Conservation (phyloP, 768 basidiomycete species). For the Neoboletus subvelutipes region DNA sequence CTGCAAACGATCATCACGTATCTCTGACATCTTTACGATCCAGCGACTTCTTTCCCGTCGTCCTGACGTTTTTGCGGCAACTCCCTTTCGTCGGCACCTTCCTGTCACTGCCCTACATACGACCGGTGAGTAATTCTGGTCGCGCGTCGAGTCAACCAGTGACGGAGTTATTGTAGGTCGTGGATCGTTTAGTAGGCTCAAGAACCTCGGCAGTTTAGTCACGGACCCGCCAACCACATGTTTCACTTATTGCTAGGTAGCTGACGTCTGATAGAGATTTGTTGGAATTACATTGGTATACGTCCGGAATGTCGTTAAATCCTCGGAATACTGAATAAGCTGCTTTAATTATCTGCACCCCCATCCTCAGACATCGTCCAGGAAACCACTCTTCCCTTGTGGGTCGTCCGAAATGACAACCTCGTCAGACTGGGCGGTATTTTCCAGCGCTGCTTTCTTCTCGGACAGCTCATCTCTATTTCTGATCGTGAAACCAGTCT, state of each 20-base stretch:
- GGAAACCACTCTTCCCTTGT: slow-evolving; percentile 13
- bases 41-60: slow-evolving; percentile 99
- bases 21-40: slow-evolving; percentile 1
- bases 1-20: not conserved
- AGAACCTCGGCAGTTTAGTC: slow-evolving; percentile 68
- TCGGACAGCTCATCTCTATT: slow-evolving; percentile 43
- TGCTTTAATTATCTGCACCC: not conserved
- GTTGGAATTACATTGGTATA: slow-evolving; percentile 17
- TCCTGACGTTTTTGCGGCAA: slow-evolving; percentile 94
- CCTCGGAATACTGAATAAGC: slow-evolving; percentile 1
- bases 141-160: not conserved
- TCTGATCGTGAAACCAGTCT: slow-evolving; percentile 49
- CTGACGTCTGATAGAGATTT: slow-evolving; percentile 7
- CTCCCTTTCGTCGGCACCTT: slow-evolving; percentile 88
- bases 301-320: not conserved
- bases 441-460: slow-evolving; percentile 10
- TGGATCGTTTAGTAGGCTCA: slow-evolving; percentile 79
- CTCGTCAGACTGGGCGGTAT: not conserved
- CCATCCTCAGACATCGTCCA: slow-evolving; percentile 13
- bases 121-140: slow-evolving; percentile 53
- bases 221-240: not conserved
- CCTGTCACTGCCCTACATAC: slow-evolving; percentile 84
- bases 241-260: slow-evolving; percentile 5
- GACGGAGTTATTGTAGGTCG: slow-evolving; percentile 45
- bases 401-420: not conserved